A percentile compares a stretch with the other conserved stretches of the same genome.
Evolutionary conservation across 257 asterid genomes (phyloP).

Genomic region (Solanum chaucha): DNA sequence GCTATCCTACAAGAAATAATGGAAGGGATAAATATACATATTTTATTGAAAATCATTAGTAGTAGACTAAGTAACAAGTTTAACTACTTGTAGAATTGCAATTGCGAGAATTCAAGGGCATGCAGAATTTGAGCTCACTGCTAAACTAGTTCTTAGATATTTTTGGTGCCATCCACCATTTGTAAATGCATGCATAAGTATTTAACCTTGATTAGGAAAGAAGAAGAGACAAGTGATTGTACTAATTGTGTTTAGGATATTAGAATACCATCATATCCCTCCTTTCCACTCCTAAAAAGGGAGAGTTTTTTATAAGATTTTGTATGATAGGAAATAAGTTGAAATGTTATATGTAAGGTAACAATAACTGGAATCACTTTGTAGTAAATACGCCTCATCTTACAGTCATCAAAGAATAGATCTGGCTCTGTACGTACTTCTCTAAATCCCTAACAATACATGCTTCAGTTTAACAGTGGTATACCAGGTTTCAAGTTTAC

Average conservation of each 20-base stretch:
- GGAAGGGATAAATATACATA: background rate
- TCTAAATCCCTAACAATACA: background rate
- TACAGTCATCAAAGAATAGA: background rate
- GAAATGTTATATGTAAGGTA: background rate
- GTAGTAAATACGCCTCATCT: background rate
- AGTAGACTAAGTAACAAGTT: background rate
- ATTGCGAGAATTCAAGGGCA: background rate
- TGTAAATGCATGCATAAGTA: background rate
- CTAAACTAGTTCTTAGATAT: background rate
- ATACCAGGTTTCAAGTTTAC: background rate
- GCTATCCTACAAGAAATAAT: background rate
- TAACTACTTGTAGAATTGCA: background rate
- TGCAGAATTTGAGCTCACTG: background rate
- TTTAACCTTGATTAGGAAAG: background rate
- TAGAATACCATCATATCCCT: background rate
- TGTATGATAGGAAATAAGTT: background rate
- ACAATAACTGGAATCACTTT: background rate
- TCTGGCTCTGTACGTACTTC: background rate
- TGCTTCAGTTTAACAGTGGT: background rate
- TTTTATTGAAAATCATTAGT: background rate
- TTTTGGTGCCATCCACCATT: background rate
- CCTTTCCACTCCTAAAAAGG: background rate
- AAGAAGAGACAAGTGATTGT: background rate
- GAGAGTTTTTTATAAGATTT: background rate
- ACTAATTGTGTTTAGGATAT: background rate